Percentiles rank a stretch among this genome's conserved stretches.
Evolutionary conservation across 257 asterid genomes (phyloP).

Genomic region (Echites panduratus): DNA sequence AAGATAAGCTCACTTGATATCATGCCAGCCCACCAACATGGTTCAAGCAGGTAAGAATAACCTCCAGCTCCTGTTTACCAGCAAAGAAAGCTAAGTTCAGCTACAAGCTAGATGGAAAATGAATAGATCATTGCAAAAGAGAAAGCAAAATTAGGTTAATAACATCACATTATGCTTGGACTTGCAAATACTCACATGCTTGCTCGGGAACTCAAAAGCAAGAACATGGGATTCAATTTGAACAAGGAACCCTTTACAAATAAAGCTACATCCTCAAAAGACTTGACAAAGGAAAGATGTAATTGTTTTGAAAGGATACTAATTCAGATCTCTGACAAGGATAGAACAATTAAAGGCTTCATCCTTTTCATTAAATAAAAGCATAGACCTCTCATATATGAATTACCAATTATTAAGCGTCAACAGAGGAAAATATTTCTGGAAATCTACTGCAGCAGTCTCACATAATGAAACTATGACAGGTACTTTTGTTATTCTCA

Average conservation of each 20-base stretch:
- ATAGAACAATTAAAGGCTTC: neutral
- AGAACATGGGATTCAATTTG: neutral
- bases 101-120: neutral
- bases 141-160: neutral
- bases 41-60: constrained; percentile 69
- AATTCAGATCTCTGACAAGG: neutral
- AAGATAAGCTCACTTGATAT: constrained; percentile 54
- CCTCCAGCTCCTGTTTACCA: constrained; percentile 68
- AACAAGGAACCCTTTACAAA: neutral
- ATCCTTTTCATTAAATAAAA: neutral
- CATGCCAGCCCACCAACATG: constrained; percentile 96
- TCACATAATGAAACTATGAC: neutral
- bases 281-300: neutral
- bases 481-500: neutral
- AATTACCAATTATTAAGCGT: neutral
- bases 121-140: neutral
- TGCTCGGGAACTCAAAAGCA: neutral
- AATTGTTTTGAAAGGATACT: neutral
- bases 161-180: neutral
- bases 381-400: neutral
- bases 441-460: neutral
- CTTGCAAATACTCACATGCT: neutral
- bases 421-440: neutral
- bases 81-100: neutral
- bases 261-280: neutral